A percentile compares a stretch with the other conserved stretches of the same genome.
phyloP scores from a whole-genome alignment of 2,329 filamentous ascomycete genomes.

The Geosmithia flava region DNA sequence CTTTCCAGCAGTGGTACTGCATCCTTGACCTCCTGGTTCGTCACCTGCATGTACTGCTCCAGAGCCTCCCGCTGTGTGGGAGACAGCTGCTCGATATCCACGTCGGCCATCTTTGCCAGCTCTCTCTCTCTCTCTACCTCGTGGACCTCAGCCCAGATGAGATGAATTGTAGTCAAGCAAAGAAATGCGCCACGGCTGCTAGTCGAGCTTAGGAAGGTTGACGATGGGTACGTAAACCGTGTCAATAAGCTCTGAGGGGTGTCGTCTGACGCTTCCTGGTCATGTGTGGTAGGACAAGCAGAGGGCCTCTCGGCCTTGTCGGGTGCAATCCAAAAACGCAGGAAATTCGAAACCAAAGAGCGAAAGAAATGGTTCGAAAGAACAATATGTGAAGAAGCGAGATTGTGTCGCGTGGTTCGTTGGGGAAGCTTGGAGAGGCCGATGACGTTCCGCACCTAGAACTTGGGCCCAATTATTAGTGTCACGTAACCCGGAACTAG shows the following conservation, averaged over 20 bases:
- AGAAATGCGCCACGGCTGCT: not conserved
- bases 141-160: not conserved
- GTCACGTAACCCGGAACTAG: not conserved
- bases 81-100: conserved; percentile 57
- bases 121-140: too few species aligned
- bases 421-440: not conserved
- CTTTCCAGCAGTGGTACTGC: conserved; percentile 69
- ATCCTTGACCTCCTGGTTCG: conserved; percentile 64
- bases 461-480: not conserved
- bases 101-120: conserved; percentile 17
- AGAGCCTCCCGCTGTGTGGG: conserved; percentile 70
- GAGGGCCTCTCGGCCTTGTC: not conserved
- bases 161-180: not conserved
- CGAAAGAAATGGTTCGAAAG: not conserved
- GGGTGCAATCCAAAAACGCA: not conserved
- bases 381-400: not conserved
- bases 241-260: not conserved
- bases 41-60: conserved; percentile 80
- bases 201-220: not conserved
- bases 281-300: too few species aligned
- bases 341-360: not conserved
- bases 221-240: not conserved
- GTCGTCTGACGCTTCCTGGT: not conserved
- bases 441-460: not conserved
- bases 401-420: not conserved